A percentile compares a stretch with the other conserved stretches of the same genome.
phyloP scores from a whole-genome alignment of 495 filamentous ascomycete genomes.

The Hypoxylon rickii region DNA sequence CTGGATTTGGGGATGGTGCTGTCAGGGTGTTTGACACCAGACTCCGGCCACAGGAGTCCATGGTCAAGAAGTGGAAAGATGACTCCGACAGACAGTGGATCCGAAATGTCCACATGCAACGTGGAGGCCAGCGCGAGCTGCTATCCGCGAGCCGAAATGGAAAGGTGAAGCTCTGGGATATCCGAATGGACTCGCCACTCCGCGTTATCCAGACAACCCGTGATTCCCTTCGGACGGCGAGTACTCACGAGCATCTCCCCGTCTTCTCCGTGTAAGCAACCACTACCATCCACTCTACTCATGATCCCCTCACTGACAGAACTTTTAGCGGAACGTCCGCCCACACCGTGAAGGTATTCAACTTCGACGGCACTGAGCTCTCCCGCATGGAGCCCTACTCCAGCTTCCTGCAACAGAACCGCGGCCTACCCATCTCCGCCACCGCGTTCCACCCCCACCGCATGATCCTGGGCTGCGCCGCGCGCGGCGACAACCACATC shows the following conservation, averaged over 20 bases:
- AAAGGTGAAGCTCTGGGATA: constrained; percentile 95
- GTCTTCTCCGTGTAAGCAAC: constrained; percentile 89
- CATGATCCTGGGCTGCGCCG: constrained; percentile 86
- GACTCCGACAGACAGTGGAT: constrained; percentile 84
- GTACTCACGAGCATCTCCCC: constrained; percentile 94
- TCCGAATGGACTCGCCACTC: constrained; percentile 77
- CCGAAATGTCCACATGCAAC: constrained; percentile 94
- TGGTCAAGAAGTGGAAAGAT: constrained; percentile 96
- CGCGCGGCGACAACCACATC: constrained; percentile 70
- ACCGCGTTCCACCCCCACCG: constrained; percentile 96
- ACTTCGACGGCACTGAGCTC: constrained; percentile 76
- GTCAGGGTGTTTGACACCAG: constrained; percentile 94
- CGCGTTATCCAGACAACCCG: constrained; percentile 75
- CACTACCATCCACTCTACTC: neutral
- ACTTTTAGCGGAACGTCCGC: constrained; percentile 77
- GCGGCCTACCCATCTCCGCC: constrained; percentile 76
- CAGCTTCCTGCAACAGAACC: constrained; percentile 79
- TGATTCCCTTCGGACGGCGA: constrained; percentile 79
- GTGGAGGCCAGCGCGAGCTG: constrained; percentile 88
- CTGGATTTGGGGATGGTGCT: constrained; percentile 96
- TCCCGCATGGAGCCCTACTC: constrained; percentile 86
- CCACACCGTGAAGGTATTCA: constrained; percentile 89
- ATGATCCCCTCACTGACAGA: constrained; percentile 35
- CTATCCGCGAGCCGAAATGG: constrained; percentile 86
- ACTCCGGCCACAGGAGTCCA: constrained; percentile 74